Evolutionary conservation across 139 green algal genomes (phyloP), one percentile per base, ranked within the genome.

Genomic region (Pseudopediastrum boryanum): DNA sequence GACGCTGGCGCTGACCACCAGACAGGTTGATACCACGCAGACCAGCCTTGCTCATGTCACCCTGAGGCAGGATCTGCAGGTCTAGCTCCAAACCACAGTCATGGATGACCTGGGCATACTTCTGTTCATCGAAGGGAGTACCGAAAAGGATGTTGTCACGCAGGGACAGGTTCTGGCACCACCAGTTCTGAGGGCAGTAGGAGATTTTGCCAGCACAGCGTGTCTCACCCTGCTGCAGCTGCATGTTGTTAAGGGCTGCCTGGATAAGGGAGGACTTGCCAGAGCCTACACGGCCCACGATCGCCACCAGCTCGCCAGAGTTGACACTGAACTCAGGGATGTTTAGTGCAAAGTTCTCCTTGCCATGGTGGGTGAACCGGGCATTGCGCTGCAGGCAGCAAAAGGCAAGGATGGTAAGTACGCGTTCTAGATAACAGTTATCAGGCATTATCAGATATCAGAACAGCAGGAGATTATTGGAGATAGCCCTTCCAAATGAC

Each of bases 111-210:
- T 87, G 36, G 19, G 31, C 70, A 63, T 91, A 91, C 54, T 73
- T 83, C 35, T 75, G 71, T 71, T 88, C 79, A 39, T 91, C 79
- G 35, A 81, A 87, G 4, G 70, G 66, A 48, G 77, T 46, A 52
- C 89, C 89, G 43, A 93, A 92, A 13, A 83, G 36, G 71, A 94
- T 92, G 85, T 91, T 92, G 52, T 92, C 84, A 46, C 84, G 85
- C 39, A 95, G 77, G 23, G 79, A 88, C 9, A 89, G 85, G 84
- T 95, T 95, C 80, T 92, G 85, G 62, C 93, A 89, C 90, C 90
- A 95, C 29, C 89, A 77, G 46, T 89, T 89, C 81, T 92, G 87
- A 7, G 85, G 82, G 59, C 86, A 84, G 61, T 88, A 91, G 7
- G 79, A 76, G 43, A 82, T 72, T 9, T n/a, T 51, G 69, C 83